Conservation (phyloP, 495 filamentous ascomycete species). For the Podospora appendiculata region DNA sequence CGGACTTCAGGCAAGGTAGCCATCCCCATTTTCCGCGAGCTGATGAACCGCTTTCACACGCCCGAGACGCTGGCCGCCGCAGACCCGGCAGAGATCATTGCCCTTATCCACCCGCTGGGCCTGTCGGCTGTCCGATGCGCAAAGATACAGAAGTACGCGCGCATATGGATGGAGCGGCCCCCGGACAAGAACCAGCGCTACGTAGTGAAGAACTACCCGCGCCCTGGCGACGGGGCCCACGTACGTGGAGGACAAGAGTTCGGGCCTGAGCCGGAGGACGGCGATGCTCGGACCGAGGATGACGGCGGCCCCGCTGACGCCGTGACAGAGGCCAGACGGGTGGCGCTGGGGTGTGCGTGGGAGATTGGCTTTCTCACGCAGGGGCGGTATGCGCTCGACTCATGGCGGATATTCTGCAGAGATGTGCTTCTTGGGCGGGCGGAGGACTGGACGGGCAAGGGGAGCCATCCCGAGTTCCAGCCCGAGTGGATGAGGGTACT, state of each 20-base stretch:
- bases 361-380: conserved; percentile 83
- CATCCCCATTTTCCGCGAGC: conserved; percentile 63
- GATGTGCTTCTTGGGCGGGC: conserved; percentile 63
- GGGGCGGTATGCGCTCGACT: conserved; percentile 85
- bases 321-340: conserved; percentile 22
- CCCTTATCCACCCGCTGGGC: conserved; percentile 64
- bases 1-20: conserved; percentile 67
- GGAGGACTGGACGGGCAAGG: conserved; percentile 51
- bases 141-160: conserved; percentile 56
- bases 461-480: conserved; percentile 34
- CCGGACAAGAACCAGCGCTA: conserved; percentile 54
- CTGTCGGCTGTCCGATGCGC: conserved; percentile 49
- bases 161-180: conserved; percentile 58
- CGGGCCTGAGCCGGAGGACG: conserved; percentile 14
- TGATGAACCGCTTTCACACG: conserved; percentile 63
- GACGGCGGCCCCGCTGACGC: conserved; percentile 3
- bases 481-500: conserved; percentile 84
- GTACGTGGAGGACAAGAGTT: conserved; percentile 43
- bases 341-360: conserved; percentile 49
- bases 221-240: conserved; percentile 43
- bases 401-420: conserved; percentile 90
- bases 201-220: conserved; percentile 63
- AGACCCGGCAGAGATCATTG: conserved; percentile 45
- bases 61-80: conserved; percentile 57
- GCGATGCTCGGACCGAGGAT: background rate